phyloP scores from a whole-genome alignment of 2,329 filamentous ascomycete genomes.

The Botrytis paeoniae region DNA sequence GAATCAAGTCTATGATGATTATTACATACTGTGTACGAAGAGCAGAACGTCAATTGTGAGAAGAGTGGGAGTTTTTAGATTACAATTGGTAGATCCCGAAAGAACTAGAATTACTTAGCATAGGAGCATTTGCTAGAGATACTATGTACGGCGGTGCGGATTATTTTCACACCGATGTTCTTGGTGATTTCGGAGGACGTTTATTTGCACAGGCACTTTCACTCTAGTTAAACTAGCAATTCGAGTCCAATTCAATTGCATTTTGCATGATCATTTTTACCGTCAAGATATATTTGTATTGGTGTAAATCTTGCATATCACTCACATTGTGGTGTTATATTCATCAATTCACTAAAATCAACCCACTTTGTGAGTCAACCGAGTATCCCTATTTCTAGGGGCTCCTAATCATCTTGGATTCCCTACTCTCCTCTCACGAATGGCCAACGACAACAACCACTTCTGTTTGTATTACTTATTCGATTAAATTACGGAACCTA shows the following conservation, averaged over 20 bases:
- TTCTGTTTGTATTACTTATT: neutral
- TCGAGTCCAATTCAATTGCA: neutral
- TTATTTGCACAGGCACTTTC: neutral
- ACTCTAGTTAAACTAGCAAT: neutral
- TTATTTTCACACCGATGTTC: neutral
- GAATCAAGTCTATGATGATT: neutral
- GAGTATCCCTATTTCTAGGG: neutral
- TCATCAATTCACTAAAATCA: slow-evolving; percentile 5
- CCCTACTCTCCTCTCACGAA: neutral
- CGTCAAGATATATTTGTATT: neutral
- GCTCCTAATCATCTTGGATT: neutral
- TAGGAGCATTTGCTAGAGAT: neutral
- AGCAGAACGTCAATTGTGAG: neutral
- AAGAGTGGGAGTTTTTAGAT: neutral
- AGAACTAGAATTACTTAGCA: neutral
- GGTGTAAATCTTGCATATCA: too few species aligned
- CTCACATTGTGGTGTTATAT: neutral
- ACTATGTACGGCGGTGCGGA: too few species aligned
- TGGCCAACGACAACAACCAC: neutral
- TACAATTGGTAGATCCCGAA: neutral
- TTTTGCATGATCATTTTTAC: neutral
- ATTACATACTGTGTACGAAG: neutral
- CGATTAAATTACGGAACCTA: neutral
- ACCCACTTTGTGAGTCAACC: slow-evolving; percentile 2
- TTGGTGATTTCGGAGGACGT: neutral